Percentiles rank a stretch among this genome's conserved stretches.
phyloP scores from a whole-genome alignment of 305 asterid genomes.

The Plantago lanceolata region DNA sequence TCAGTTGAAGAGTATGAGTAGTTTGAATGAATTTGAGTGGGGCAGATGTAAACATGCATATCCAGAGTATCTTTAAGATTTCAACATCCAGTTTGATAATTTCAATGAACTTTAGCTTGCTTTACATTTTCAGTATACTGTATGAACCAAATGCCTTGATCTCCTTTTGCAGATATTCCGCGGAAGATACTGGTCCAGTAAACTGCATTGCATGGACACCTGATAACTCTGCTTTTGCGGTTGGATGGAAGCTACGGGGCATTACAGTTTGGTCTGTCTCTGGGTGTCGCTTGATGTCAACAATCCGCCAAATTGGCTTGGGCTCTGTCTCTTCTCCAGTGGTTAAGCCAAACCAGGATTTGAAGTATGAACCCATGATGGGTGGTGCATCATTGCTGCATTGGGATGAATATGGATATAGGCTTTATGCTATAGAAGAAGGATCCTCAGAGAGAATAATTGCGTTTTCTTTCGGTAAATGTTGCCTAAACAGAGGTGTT shows the following conservation, averaged over 20 bases:
- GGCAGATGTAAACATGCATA: neutral
- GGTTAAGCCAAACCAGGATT: constrained; percentile 71
- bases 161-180: constrained; percentile 61
- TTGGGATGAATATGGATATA: constrained; percentile 98
- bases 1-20: neutral
- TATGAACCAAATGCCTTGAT: constrained; percentile 24
- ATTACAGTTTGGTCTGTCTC: constrained; percentile 98
- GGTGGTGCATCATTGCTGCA: constrained; percentile 84
- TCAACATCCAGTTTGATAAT: constrained; percentile 8
- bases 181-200: constrained; percentile 94
- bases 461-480: constrained; percentile 92
- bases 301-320: constrained; percentile 91
- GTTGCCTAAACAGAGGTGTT: constrained; percentile 97
- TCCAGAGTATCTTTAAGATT: constrained; percentile 6
- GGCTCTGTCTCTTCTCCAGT: constrained; percentile 90
- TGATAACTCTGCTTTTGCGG: constrained; percentile 91
- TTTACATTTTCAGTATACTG: constrained; percentile 8
- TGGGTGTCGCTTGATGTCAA: constrained; percentile 98
- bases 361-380: constrained; percentile 93
- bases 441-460: constrained; percentile 83
- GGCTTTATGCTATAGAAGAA: constrained; percentile 91
- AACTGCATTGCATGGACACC: constrained; percentile 97
- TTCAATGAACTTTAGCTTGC: neutral
- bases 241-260: constrained; percentile 99
- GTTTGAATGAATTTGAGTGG: neutral